phyloP scores from a whole-genome alignment of 1,139 yeast species.

The Taphrina confusa region DNA sequence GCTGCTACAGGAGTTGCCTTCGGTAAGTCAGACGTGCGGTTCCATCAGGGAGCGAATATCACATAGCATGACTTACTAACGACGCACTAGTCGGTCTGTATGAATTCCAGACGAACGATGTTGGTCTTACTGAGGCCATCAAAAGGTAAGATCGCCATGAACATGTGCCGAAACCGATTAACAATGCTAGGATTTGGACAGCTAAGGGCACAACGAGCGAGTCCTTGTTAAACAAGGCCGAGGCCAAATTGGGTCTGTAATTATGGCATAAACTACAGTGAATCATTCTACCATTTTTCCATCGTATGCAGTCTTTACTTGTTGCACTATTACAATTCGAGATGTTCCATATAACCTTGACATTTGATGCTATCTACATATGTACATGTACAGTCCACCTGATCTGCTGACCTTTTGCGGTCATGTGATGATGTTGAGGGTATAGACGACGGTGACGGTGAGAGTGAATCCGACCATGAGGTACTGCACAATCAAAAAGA shows the following conservation, averaged over 20 bases:
- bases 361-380: too few relatives aligned
- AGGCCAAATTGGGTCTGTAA: constrained; percentile 25
- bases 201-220: constrained; percentile 22
- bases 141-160: constrained; percentile 37
- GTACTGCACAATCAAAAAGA: constrained; percentile 70
- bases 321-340: too few relatives aligned
- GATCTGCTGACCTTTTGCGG: neutral
- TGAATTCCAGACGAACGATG: constrained; percentile 74
- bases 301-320: too few relatives aligned
- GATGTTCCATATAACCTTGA: too few relatives aligned
- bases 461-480: constrained; percentile 59
- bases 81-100: constrained; percentile 64
- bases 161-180: neutral
- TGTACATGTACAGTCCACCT: neutral
- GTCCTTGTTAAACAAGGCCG: constrained; percentile 15
- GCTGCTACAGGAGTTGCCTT: constrained; percentile 71
- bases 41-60: neutral
- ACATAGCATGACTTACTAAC: neutral
- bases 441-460: constrained; percentile 53
- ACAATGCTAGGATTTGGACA: constrained; percentile 9
- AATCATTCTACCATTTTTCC: too few relatives aligned
- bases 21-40: constrained; percentile 12
- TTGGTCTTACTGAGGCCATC: constrained; percentile 54
- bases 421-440: constrained; percentile 45
- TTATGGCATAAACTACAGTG: too few relatives aligned